Base-by-base conservation (phyloP, 1,139 yeast genomes). In the Hansenula anomala region DNA sequence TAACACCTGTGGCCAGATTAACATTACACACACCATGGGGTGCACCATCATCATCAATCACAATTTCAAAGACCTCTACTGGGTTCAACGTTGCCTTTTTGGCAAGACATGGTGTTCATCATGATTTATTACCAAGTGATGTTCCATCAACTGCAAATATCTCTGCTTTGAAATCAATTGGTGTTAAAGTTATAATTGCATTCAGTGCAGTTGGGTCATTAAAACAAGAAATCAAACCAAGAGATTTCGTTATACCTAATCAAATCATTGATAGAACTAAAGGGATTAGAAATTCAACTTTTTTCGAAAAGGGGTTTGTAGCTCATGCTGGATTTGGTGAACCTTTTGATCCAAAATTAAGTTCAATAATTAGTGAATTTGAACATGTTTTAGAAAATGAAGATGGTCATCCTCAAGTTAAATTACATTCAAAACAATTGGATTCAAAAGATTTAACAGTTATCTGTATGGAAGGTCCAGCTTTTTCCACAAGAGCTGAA, bases 391-490 rank as follows among this genome's bases (percentile, higher is more conserved):
- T 87, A 55, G 75, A 73, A 43, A n/a, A n/a, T n/a, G n/a, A n/a
- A n/a, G n/a, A n/a, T n/a, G 78, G 57, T 28, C 55, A 56, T n/a
- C 75, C 54, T 19, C 51, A 55, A 39, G 58, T 58, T 37, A 81
- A 80, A 32, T 26, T 54, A 37, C 58, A 54, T 36, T 50, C 56
- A 10, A 54, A 52, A 41, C 51, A 46, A 30, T 31, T 48, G 22
- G 44, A 44, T 19, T 42, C 41, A 40, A 62, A 65, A 39, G 97
- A 90, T 55, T 67, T 86, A 46, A 84, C 95, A 3, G 78, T 94
- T 34, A 74, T 94, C 45, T 92, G 98, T 66, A 92, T 92, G 98
- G 99, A 92, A 64, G 99, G 99, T 30, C 99, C 99, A 4, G 96
- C 94, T 42, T 92, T 92, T 64, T 83, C 95, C 36, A 92, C 98